Percentiles rank a stretch among this genome's conserved stretches.
phyloP scores from a whole-genome alignment of 2,329 filamentous ascomycete species.

The Lizonia empirigonia region DNA sequence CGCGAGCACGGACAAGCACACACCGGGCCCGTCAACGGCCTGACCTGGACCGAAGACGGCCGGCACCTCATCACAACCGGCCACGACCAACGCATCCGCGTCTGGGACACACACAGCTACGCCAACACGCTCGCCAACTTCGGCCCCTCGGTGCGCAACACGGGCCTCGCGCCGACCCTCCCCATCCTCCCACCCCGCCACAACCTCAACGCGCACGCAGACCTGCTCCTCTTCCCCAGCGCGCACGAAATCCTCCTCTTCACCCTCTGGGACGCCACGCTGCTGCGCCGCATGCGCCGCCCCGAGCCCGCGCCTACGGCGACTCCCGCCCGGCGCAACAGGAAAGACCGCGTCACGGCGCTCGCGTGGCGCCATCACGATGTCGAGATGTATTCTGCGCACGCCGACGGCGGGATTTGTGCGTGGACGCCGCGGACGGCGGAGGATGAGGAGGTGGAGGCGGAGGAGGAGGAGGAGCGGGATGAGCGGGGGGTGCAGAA shows the following conservation, averaged over 20 bases:
- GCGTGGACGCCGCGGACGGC: slow-evolving; percentile 72
- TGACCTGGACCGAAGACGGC: slow-evolving; percentile 84
- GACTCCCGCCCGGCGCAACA: no score
- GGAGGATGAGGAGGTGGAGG: slow-evolving; percentile 53
- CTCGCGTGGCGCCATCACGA: slow-evolving; percentile 76
- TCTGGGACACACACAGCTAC: slow-evolving; percentile 82
- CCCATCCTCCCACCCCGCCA: slow-evolving; percentile 64
- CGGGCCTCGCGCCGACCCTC: slow-evolving; percentile 47
- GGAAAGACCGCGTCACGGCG: slow-evolving; percentile 71
- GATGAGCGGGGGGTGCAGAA: slow-evolving; percentile 63
- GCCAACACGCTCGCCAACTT: slow-evolving; percentile 90
- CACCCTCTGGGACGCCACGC: slow-evolving; percentile 75
- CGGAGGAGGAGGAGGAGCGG: slow-evolving; percentile 47
- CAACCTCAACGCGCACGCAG: slow-evolving; percentile 61
- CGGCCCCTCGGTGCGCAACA: slow-evolving; percentile 79
- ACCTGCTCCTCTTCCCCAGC: slow-evolving; percentile 81
- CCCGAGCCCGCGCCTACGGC: no score
- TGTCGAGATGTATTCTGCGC: slow-evolving; percentile 79
- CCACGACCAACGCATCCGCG: slow-evolving; percentile 81
- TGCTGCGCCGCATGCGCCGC: slow-evolving; percentile 73
- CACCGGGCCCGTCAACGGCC: slow-evolving; percentile 78
- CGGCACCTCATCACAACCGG: slow-evolving; percentile 77
- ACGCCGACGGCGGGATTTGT: slow-evolving; percentile 82
- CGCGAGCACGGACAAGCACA: slow-evolving; percentile 65
- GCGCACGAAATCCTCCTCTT: slow-evolving; percentile 75